These are phyloP conservation scores for Mortierella sp. DNA, from an alignment of 371 early-diverging fungal genomes.

Conservation along the genomic window DNA sequence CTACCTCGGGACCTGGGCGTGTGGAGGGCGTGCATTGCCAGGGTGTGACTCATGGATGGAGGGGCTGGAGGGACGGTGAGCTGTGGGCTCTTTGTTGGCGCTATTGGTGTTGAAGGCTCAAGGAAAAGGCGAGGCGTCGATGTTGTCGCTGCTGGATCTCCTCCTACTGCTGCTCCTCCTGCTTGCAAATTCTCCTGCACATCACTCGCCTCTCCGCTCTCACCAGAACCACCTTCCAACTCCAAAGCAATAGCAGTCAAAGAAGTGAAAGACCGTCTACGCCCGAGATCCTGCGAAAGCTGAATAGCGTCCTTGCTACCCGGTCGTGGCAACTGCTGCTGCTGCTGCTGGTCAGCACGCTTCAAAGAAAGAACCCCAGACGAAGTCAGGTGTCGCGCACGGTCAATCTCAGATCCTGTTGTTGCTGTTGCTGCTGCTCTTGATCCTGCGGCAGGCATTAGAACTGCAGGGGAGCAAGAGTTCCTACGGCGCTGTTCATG, in stretches of 20 bases:
- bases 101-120: slow-evolving; percentile 1
- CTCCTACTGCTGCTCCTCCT: slow-evolving; percentile 4
- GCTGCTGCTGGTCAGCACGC: slow-evolving; percentile 10
- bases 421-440: background rate
- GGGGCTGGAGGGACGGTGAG: background rate
- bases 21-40: slow-evolving; percentile 25
- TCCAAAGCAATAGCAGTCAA: slow-evolving; percentile 55
- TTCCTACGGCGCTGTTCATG: slow-evolving; percentile 6
- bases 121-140: background rate
- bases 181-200: background rate
- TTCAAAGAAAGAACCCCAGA: background rate
- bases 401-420: background rate
- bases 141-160: background rate
- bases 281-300: slow-evolving; percentile 19
- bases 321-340: slow-evolving; percentile 4
- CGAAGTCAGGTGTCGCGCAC: background rate
- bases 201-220: background rate
- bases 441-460: slow-evolving; percentile 16
- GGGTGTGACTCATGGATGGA: background rate
- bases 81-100: background rate
- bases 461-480: slow-evolving; percentile 3
- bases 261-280: slow-evolving; percentile 36
- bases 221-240: slow-evolving; percentile 21
- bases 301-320: slow-evolving; percentile 23
- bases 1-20: slow-evolving; percentile 17